Evolutionary conservation across 495 filamentous ascomycete genomes (phyloP).

Genomic region (Parathielavia hyrcaniae): DNA sequence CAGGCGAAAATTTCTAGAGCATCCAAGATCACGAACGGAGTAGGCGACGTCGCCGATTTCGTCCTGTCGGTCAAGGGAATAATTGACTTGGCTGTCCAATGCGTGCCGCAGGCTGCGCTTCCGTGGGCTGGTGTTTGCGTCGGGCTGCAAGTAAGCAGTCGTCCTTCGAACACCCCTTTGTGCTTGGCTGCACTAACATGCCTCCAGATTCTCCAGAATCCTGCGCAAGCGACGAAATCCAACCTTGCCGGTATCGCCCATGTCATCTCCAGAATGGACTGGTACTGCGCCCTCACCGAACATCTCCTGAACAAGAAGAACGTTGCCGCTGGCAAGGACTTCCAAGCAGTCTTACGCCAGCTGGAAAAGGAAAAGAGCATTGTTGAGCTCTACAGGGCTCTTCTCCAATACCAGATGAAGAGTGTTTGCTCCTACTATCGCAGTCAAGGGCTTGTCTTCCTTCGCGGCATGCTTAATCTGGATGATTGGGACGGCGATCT

Average conservation of each 20-base stretch:
- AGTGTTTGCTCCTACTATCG: constrained; percentile 22
- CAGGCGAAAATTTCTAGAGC: constrained; percentile 19
- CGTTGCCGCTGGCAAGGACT: background rate
- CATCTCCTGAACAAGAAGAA: constrained; percentile 22
- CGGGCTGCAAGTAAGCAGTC: constrained; percentile 18
- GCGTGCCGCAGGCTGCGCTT: constrained; percentile 21
- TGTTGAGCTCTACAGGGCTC: constrained; percentile 9
- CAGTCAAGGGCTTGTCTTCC: constrained; percentile 22
- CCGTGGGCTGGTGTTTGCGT: constrained; percentile 26
- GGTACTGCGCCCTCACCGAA: constrained; percentile 31
- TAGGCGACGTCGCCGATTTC: constrained; percentile 19
- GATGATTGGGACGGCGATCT: constrained; percentile 28
- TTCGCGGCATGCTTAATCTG: constrained; percentile 19
- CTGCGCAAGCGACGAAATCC: constrained; percentile 26
- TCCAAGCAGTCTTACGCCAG: constrained; percentile 10
- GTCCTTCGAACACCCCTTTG: constrained; percentile 1
- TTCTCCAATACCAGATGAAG: constrained; percentile 4
- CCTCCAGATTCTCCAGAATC: constrained; percentile 25
- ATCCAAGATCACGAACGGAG: constrained; percentile 16
- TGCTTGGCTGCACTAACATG: constrained; percentile 2
- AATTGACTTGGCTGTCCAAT: constrained; percentile 16
- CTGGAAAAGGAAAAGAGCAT: constrained; percentile 20
- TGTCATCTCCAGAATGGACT: constrained; percentile 33
- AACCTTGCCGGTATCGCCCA: constrained; percentile 30
- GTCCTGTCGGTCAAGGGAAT: constrained; percentile 23